These are phyloP conservation scores for Tricholoma flavovirens DNA, from an alignment of 768 basidiomycete species.

Conservation along the genomic window DNA sequence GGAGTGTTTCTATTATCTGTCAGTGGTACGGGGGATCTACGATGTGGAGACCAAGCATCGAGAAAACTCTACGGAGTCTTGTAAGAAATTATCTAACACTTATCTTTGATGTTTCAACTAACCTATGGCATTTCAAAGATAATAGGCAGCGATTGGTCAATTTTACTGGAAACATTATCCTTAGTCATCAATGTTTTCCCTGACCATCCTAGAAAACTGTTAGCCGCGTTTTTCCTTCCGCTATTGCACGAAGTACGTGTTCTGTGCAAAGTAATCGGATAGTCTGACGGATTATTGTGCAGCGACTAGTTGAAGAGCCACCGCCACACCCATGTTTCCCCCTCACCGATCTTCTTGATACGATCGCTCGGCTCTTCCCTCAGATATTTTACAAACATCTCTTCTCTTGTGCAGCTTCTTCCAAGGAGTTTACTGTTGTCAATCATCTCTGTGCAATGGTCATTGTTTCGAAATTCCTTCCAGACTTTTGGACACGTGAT, in stretches of 20 bases:
- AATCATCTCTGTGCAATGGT: conserved; percentile 53
- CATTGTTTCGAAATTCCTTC: conserved; percentile 46
- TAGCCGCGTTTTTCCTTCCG: conserved; percentile 38
- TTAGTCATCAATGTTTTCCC: conserved; percentile 40
- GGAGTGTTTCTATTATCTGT: conserved; percentile 25
- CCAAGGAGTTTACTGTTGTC: conserved; percentile 53
- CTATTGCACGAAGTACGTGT: conserved; percentile 44
- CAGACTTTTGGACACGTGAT: conserved; percentile 63
- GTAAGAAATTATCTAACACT: conserved; percentile 26
- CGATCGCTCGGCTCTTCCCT: conserved; percentile 47
- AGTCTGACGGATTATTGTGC: conserved; percentile 2
- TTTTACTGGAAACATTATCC: conserved; percentile 33
- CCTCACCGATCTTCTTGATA: conserved; percentile 47
- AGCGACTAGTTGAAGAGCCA: conserved; percentile 53
- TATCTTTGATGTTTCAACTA: background rate
- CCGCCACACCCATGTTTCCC: conserved; percentile 41
- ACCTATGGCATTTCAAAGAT: conserved; percentile 25
- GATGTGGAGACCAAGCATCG: conserved; percentile 39
- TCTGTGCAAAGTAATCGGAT: background rate
- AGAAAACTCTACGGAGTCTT: conserved; percentile 33
- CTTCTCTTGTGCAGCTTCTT: conserved; percentile 61
- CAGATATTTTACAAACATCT: conserved; percentile 68
- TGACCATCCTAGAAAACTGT: conserved; percentile 38
- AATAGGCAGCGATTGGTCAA: conserved; percentile 36
- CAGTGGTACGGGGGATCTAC: conserved; percentile 35